A percentile compares a stretch with the other conserved stretches of the same genome.
These are phyloP conservation scores for Serpula lacrymans DNA, from an alignment of 768 basidiomycete genomes.

Conservation along the genomic window DNA sequence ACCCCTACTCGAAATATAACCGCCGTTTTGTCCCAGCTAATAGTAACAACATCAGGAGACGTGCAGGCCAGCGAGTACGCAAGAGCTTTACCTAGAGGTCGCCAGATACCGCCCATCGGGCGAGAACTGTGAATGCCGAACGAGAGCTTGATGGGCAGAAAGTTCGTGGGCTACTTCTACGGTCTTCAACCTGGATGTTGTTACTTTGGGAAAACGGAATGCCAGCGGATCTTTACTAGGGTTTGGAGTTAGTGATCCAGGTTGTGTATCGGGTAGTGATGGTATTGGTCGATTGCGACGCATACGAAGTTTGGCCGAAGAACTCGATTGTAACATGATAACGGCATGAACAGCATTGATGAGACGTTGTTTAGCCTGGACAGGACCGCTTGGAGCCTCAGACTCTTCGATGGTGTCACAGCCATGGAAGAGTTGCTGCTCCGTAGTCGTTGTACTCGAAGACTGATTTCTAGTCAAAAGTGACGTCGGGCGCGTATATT, in stretches of 20 bases:
- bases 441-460: background rate
- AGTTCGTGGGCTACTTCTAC: constrained; percentile 40
- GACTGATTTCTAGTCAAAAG: background rate
- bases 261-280: too few relatives aligned
- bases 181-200: constrained; percentile 40
- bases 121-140: constrained; percentile 53
- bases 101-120: constrained; percentile 52
- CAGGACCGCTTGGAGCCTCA: background rate
- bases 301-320: too few relatives aligned
- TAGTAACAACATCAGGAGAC: constrained; percentile 6
- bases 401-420: too few relatives aligned
- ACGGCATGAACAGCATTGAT: constrained; percentile 31
- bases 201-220: constrained; percentile 35
- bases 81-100: constrained; percentile 44
- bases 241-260: constrained; percentile 30
- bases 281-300: too few relatives aligned
- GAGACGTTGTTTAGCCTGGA: constrained; percentile 16
- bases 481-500: background rate
- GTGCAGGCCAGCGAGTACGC: background rate
- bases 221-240: constrained; percentile 31
- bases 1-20: constrained; percentile 48
- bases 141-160: constrained; percentile 46
- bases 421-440: constrained; percentile 2
- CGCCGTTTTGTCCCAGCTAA: constrained; percentile 49
- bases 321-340: constrained; percentile 29